phyloP scores from a whole-genome alignment of 139 green algal species.

The Haematococcus sp. region DNA sequence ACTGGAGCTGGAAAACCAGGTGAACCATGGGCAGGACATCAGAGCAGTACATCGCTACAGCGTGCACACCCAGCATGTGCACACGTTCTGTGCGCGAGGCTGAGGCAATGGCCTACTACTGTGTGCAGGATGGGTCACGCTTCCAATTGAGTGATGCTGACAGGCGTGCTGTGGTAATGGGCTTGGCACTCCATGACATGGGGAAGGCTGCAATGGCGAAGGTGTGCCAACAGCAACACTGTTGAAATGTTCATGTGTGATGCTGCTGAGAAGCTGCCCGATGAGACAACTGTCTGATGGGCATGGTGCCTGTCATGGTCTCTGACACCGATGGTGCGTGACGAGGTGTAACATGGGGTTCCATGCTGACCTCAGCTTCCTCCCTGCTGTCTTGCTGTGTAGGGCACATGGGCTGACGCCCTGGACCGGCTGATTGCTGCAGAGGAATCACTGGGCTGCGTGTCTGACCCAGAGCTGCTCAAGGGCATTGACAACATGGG shows the following conservation, averaged over 20 bases:
- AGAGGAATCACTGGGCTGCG: slow-evolving; percentile 49
- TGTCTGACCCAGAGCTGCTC: slow-evolving; percentile 33
- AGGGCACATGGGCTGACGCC: slow-evolving; percentile 37
- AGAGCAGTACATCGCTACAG: no score
- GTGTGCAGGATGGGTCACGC: slow-evolving; percentile 26
- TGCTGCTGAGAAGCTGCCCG: no score
- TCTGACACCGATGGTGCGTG: no score
- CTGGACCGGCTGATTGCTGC: slow-evolving; percentile 57
- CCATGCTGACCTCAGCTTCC: neutral
- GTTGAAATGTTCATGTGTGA: neutral
- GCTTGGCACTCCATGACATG: slow-evolving; percentile 58
- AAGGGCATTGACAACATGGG: slow-evolving; percentile 61
- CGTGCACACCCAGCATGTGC: no score
- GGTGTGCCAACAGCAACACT: slow-evolving; percentile 1
- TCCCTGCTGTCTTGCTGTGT: neutral
- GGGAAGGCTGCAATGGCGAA: slow-evolving; percentile 35
- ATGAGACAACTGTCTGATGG: no score
- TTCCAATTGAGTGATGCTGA: slow-evolving; percentile 35
- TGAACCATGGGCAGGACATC: no score
- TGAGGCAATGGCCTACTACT: no score
- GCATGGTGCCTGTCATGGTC: no score
- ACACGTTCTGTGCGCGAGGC: no score
- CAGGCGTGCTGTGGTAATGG: slow-evolving; percentile 44
- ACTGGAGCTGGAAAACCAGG: slow-evolving; percentile 56
- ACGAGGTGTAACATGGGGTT: slow-evolving; percentile 8